Evolutionary conservation across 495 filamentous ascomycete genomes (phyloP), one percentile per base, ranked within the genome.

Genomic region (Staphylotrichum tortipilum): DNA sequence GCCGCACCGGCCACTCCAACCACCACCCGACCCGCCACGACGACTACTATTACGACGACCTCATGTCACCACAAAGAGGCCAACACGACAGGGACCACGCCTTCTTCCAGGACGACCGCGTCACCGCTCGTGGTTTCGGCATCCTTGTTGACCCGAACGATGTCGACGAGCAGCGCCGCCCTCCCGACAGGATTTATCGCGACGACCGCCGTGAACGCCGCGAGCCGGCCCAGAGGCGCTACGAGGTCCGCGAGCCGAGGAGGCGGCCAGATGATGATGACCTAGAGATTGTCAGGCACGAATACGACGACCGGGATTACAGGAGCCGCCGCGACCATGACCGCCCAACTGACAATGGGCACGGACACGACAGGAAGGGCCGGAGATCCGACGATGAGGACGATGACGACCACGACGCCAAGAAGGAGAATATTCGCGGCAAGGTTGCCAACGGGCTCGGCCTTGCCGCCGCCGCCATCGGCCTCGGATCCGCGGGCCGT

Each of bases 31-130:
- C n/a, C n/a, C n/a, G n/a, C 33, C 50, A 60, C 17, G 70, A 73
- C 7, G 72, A 75, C 1, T 60, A 68, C 23, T 70, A 75, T 40
- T 67, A 65, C 22, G 68, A 74, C 9, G 67, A 70, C 30, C 65
- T 37, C 58, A n/a, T 56, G 5, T 28, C 10, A 12, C 57, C 23
- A 58, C 31, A 59, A 12, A 58, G 61, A 21, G 63, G 65, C 6
- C 50, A 61, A 24, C 63, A 55, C 3, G 59, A 68, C 11, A 50
- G 44, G 4, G 59, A 61, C 21, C 30, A 26, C 4, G 40, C 47
- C 3, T 63, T 52, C 31, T 71, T 70, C 49, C 58, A 64, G 21
- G 71, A 73, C 23, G 65, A 69, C 3, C 58, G 57, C 29, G 55
- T 76, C 19, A 42, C 53, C 6, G 14, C 59, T 11, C 69, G 72